phyloP scores from a whole-genome alignment of 2,329 filamentous ascomycete genomes.

The Zymoseptoria crescenta region DNA sequence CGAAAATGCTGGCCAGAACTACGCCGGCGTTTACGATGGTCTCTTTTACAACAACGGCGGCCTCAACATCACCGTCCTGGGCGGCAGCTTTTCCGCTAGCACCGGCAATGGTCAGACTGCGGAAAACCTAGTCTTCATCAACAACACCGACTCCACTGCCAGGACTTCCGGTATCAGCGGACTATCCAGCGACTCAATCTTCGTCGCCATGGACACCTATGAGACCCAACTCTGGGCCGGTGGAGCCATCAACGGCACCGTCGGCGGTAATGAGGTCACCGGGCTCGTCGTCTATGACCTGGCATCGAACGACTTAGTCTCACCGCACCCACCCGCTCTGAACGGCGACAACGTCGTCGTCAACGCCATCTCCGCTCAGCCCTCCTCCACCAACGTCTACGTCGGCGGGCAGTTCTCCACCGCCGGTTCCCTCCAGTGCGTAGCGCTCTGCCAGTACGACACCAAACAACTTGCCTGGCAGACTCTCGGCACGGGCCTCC shows the following conservation, averaged over 20 bases:
- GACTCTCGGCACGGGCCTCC: constrained; percentile 63
- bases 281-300: constrained; percentile 80
- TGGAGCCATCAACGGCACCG: constrained; percentile 65
- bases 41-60: constrained; percentile 63
- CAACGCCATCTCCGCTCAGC: constrained; percentile 65
- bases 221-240: constrained; percentile 70
- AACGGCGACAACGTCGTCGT: constrained; percentile 64
- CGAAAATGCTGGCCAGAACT: constrained; percentile 33
- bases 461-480: constrained; percentile 67
- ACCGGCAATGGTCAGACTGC: constrained; percentile 62
- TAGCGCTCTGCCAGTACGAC: constrained; percentile 73
- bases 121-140: constrained; percentile 74
- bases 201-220: constrained; percentile 62
- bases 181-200: constrained; percentile 64
- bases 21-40: constrained; percentile 67
- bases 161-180: constrained; percentile 51
- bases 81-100: constrained; percentile 72
- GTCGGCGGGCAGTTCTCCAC: constrained; percentile 79
- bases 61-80: constrained; percentile 78
- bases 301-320: constrained; percentile 50
- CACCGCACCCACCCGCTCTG: constrained; percentile 67
- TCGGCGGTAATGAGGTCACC: constrained; percentile 55
- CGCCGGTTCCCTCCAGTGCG: constrained; percentile 75
- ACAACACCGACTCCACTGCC: constrained; percentile 53
- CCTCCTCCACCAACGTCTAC: constrained; percentile 65